Percentiles rank a stretch among this genome's conserved stretches.
These are phyloP conservation scores for Meredithiella fracta DNA, from an alignment of 2,329 filamentous ascomycete species.

Conservation along the genomic window DNA sequence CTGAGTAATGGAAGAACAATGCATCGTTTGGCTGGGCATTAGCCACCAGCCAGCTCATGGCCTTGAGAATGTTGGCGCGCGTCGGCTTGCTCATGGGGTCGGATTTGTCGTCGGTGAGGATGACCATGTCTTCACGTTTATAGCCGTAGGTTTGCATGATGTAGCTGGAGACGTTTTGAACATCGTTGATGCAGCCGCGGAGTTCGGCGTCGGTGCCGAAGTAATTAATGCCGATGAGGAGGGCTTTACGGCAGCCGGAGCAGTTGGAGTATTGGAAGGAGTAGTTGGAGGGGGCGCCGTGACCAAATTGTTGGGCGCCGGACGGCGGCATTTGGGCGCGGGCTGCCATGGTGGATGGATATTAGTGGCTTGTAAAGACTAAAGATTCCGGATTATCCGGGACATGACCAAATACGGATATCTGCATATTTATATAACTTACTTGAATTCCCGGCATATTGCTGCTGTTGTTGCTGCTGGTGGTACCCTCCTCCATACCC, in stretches of 20 bases:
- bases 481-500: slow-evolving; percentile 20
- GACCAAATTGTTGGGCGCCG: slow-evolving; percentile 41
- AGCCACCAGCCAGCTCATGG: slow-evolving; percentile 60
- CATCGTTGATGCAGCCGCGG: slow-evolving; percentile 65
- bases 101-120: slow-evolving; percentile 57
- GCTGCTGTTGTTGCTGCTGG: slow-evolving; percentile 11
- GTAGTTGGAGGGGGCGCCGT: slow-evolving; percentile 51
- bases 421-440: neutral
- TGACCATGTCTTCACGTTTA: slow-evolving; percentile 65
- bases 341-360: neutral
- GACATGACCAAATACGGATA: neutral
- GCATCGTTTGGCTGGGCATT: slow-evolving; percentile 58
- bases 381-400: neutral
- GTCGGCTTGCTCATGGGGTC: slow-evolving; percentile 55
- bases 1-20: slow-evolving; percentile 63
- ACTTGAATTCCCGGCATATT: neutral
- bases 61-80: slow-evolving; percentile 57
- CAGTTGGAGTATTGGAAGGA: slow-evolving; percentile 64
- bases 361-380: neutral
- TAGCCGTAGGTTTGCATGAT: slow-evolving; percentile 52
- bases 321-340: slow-evolving; percentile 27
- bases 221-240: slow-evolving; percentile 71
- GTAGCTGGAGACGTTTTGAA: slow-evolving; percentile 58
- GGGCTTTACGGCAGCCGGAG: slow-evolving; percentile 53
- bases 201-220: slow-evolving; percentile 56